These are phyloP conservation scores for Cyberlindnera misumaiensis DNA, from an alignment of 805 yeast species.

Conservation along the genomic window DNA sequence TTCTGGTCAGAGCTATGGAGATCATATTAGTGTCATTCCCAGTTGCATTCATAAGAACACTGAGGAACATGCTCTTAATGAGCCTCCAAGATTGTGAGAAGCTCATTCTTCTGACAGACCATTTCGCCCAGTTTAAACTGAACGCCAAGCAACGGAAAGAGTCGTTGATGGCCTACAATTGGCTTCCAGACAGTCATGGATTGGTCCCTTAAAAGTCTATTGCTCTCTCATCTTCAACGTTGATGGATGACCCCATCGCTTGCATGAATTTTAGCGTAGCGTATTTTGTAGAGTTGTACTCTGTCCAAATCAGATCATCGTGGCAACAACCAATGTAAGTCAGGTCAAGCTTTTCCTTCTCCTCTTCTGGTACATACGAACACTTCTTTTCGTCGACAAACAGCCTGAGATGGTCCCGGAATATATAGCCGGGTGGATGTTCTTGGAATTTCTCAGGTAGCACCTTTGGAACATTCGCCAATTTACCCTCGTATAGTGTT, in stretches of 20 bases:
- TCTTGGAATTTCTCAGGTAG: conserved; percentile 32
- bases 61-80: conserved; percentile 18
- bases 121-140: conserved; percentile 12
- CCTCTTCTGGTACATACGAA: conserved; percentile 35
- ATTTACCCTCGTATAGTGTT: conserved; percentile 53
- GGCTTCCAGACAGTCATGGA: conserved; percentile 29
- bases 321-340: conserved; percentile 37
- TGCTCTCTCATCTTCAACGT: conserved; percentile 18
- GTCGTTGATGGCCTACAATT: conserved; percentile 28
- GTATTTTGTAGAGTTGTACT: conserved; percentile 28
- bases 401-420: conserved; percentile 30
- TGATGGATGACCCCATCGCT: conserved; percentile 13
- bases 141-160: conserved; percentile 23
- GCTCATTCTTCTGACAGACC: conserved; percentile 16
- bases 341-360: conserved; percentile 27
- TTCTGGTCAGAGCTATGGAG: conserved; percentile 18
- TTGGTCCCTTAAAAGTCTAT: conserved; percentile 24
- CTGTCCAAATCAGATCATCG: conserved; percentile 31
- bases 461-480: conserved; percentile 38
- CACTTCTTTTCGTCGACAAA: conserved; percentile 33
- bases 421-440: conserved; percentile 25
- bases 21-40: conserved; percentile 25
- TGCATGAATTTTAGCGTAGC: conserved; percentile 18
- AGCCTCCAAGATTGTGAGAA: conserved; percentile 22
- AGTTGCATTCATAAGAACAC: conserved; percentile 21